A percentile compares a stretch with the other conserved stretches of the same genome.
These are phyloP conservation scores for Linderniella brevidens DNA, from an alignment of 257 asterid species.

Conservation along the genomic window DNA sequence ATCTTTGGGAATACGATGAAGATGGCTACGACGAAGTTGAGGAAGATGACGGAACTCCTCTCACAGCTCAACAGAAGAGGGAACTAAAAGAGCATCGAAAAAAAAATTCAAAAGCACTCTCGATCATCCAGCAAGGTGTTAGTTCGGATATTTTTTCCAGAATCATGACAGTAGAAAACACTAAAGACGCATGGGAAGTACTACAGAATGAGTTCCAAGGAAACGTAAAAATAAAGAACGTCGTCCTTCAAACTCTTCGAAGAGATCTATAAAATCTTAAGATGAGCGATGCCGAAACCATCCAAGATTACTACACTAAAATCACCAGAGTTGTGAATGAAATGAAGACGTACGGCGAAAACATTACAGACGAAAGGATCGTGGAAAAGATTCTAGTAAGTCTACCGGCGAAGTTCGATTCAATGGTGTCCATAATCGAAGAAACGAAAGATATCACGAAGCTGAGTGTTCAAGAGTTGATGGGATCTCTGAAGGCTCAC, in stretches of 20 bases:
- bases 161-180: not conserved
- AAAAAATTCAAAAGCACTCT: not conserved
- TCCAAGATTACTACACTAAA: conserved; percentile 1
- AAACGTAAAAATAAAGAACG: not conserved
- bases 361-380: conserved; percentile 1
- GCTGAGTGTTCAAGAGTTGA: conserved; percentile 2
- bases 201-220: conserved; percentile 1
- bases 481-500: not conserved
- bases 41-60: not conserved
- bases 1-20: not conserved
- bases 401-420: conserved; percentile 6
- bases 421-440: conserved; percentile 3
- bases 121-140: not conserved
- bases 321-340: not conserved
- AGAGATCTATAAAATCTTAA: conserved; percentile 8
- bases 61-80: not conserved
- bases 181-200: not conserved
- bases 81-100: not conserved
- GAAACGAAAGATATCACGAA: conserved; percentile 4
- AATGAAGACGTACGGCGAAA: conserved; percentile 1
- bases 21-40: not conserved
- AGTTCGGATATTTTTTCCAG: not conserved
- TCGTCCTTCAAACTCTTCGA: not conserved
- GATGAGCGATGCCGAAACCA: not conserved
- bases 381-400: conserved; percentile 10